Conservation (phyloP, 1,139 yeast species). For the Wickerhamomyces sp. region DNA sequence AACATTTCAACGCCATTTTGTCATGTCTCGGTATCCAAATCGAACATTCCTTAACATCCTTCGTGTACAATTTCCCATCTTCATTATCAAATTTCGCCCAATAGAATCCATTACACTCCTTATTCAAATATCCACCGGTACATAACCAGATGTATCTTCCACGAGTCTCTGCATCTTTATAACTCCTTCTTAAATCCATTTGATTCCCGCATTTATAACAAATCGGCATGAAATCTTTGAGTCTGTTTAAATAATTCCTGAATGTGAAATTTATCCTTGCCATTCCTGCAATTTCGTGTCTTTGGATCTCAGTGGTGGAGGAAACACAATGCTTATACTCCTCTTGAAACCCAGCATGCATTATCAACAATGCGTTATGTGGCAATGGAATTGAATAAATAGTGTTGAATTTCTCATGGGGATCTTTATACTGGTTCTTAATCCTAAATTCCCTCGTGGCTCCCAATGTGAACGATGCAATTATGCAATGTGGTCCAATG, state of each 20-base stretch:
- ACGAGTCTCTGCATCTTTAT: slow-evolving; percentile 35
- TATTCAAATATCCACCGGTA: slow-evolving; percentile 28
- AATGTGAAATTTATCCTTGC: slow-evolving; percentile 60
- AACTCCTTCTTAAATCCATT: slow-evolving; percentile 46
- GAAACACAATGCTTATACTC: slow-evolving; percentile 54
- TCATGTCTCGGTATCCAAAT: slow-evolving; percentile 35
- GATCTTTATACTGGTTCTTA: slow-evolving; percentile 32
- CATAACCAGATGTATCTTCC: slow-evolving; percentile 55
- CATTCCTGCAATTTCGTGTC: slow-evolving; percentile 45
- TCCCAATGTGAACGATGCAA: slow-evolving; percentile 64
- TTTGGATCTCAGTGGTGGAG: slow-evolving; percentile 30
- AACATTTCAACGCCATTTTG: slow-evolving; percentile 19
- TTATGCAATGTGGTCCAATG: slow-evolving; percentile 63
- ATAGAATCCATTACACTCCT: slow-evolving; percentile 41
- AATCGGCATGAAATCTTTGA: slow-evolving; percentile 36
- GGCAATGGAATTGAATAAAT: slow-evolving; percentile 52
- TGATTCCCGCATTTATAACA: slow-evolving; percentile 42
- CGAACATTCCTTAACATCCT: slow-evolving; percentile 23
- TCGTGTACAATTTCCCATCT: slow-evolving; percentile 26
- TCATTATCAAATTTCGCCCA: slow-evolving; percentile 45
- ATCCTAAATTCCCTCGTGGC: slow-evolving; percentile 61
- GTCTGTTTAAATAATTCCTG: slow-evolving; percentile 41
- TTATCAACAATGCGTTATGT: slow-evolving; percentile 58
- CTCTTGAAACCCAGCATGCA: slow-evolving; percentile 79
- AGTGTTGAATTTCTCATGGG: slow-evolving; percentile 19